Percentiles rank a stretch among this genome's conserved stretches.
phyloP scores from a whole-genome alignment of 73 alveolate species.

The Halteria grandinella region DNA sequence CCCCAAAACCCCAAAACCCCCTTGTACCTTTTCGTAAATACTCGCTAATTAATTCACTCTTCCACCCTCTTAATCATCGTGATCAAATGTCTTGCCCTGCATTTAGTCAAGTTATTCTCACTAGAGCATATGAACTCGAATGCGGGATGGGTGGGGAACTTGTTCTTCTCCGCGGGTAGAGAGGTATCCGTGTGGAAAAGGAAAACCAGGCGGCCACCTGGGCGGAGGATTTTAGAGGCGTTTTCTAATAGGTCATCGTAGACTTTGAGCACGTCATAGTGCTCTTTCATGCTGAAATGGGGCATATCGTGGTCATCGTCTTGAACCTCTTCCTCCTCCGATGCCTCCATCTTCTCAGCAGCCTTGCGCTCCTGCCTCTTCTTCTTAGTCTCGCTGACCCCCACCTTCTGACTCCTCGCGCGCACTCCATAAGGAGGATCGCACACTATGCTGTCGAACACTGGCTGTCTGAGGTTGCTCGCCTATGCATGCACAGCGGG shows the following conservation, averaged over 20 bases:
- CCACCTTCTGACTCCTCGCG: conserved; percentile 87
- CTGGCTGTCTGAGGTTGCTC: not conserved
- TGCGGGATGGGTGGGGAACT: conserved; percentile 83
- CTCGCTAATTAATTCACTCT: too few relatives aligned
- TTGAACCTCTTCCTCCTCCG: conserved; percentile 47
- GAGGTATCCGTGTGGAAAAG: conserved; percentile 88
- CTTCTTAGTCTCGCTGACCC: conserved; percentile 76
- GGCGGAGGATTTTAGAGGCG: conserved; percentile 82
- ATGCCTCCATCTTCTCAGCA: conserved; percentile 63
- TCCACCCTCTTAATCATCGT: conserved; percentile 50
- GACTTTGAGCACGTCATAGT: conserved; percentile 64
- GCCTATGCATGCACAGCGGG: conserved; percentile 36
- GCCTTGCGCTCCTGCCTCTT: conserved; percentile 63
- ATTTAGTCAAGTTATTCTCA: conserved; percentile 76
- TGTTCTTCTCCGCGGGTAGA: conserved; percentile 75
- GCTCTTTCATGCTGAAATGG: conserved; percentile 46
- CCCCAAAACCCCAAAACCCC: too few relatives aligned
- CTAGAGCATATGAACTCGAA: conserved; percentile 77
- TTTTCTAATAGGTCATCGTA: conserved; percentile 84
- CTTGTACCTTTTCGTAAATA: too few relatives aligned
- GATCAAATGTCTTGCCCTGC: conserved; percentile 74
- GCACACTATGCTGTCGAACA: conserved; percentile 96
- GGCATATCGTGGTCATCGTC: conserved; percentile 52
- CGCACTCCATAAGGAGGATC: conserved; percentile 99
- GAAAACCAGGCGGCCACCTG: conserved; percentile 95